Percentiles rank a stretch among this genome's conserved stretches.
Conservation (phyloP, 805 yeast genomes). For the Pichia rugopelliculosa region DNA sequence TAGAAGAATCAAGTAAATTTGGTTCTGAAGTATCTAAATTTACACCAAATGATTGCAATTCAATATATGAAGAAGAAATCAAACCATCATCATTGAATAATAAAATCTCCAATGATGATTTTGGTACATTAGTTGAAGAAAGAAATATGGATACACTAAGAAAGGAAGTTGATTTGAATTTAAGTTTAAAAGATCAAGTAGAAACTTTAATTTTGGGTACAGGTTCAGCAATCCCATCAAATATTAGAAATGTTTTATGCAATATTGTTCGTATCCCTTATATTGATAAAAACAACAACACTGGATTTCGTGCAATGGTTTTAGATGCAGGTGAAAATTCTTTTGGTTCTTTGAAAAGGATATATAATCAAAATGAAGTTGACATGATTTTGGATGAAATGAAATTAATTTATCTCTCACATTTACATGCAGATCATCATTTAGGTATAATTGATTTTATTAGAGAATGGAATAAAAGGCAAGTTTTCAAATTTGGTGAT, state of each 20-base stretch:
- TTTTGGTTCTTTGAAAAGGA: slow-evolving; percentile 59
- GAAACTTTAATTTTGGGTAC: slow-evolving; percentile 82
- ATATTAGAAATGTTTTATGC: slow-evolving; percentile 77
- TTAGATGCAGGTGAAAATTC: slow-evolving; percentile 98
- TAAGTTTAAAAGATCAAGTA: slow-evolving; percentile 41
- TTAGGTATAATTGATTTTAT: slow-evolving; percentile 71
- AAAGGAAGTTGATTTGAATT: slow-evolving; percentile 4
- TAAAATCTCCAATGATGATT: slow-evolving; percentile 8
- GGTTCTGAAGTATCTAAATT: slow-evolving; percentile 5
- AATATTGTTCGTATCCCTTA: slow-evolving; percentile 69
- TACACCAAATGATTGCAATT: slow-evolving; percentile 18
- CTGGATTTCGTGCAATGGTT: slow-evolving; percentile 38
- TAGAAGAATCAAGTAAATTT: slow-evolving; percentile 6
- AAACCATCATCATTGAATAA: slow-evolving; percentile 8
- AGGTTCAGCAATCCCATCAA: slow-evolving; percentile 85
- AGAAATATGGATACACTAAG: slow-evolving; percentile 3
- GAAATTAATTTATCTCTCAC: slow-evolving; percentile 65
- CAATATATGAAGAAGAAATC: slow-evolving; percentile 25
- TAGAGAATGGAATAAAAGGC: slow-evolving; percentile 49
- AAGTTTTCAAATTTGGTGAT: slow-evolving; percentile 31
- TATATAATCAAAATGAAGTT: slow-evolving; percentile 42
- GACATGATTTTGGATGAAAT: slow-evolving; percentile 48
- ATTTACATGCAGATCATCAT: slow-evolving; percentile 96
- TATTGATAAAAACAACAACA: slow-evolving; percentile 7
- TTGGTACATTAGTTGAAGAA: slow-evolving; percentile 5